Evolutionary conservation across 371 early-diverging fungal species (phyloP).

Genomic region (Rhizopus sp.): DNA sequence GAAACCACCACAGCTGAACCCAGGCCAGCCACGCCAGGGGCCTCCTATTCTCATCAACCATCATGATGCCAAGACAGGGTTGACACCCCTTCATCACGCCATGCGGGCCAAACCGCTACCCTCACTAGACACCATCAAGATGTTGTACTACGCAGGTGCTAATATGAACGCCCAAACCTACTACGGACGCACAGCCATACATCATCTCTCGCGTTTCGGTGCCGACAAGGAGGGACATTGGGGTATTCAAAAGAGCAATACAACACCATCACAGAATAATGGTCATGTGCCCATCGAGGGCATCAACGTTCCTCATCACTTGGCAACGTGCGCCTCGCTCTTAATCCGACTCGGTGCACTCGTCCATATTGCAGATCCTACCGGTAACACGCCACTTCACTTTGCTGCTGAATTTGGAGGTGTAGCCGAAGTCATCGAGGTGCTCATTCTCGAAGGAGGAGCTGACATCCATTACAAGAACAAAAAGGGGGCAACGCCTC

Average conservation of each 20-base stretch:
- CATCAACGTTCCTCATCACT: slow-evolving; percentile 34
- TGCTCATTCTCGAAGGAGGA: slow-evolving; percentile 48
- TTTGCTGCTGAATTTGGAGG: slow-evolving; percentile 67
- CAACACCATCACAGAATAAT: neutral
- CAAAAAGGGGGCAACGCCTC: slow-evolving; percentile 53
- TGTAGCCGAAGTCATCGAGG: slow-evolving; percentile 55
- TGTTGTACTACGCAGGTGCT: slow-evolving; percentile 67
- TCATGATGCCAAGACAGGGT: slow-evolving; percentile 64
- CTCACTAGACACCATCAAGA: slow-evolving; percentile 58
- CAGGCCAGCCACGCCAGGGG: neutral
- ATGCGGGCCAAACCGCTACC: slow-evolving; percentile 62
- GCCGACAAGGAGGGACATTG: slow-evolving; percentile 46
- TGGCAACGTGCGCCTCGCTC: slow-evolving; percentile 53
- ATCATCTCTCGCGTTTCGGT: slow-evolving; percentile 62
- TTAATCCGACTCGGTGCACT: slow-evolving; percentile 60
- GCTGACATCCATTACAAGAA: slow-evolving; percentile 53
- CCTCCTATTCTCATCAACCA: slow-evolving; percentile 55
- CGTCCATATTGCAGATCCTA: slow-evolving; percentile 62
- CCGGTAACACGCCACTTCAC: slow-evolving; percentile 70
- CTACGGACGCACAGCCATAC: slow-evolving; percentile 65
- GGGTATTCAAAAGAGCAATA: slow-evolving; percentile 48
- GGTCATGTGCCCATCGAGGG: slow-evolving; percentile 5
- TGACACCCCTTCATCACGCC: slow-evolving; percentile 69
- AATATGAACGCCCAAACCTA: slow-evolving; percentile 68
- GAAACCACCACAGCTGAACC: slow-evolving; percentile 37